Base-by-base conservation (phyloP, 345 rosid genomes). In the Gossypium mustelinum region DNA sequence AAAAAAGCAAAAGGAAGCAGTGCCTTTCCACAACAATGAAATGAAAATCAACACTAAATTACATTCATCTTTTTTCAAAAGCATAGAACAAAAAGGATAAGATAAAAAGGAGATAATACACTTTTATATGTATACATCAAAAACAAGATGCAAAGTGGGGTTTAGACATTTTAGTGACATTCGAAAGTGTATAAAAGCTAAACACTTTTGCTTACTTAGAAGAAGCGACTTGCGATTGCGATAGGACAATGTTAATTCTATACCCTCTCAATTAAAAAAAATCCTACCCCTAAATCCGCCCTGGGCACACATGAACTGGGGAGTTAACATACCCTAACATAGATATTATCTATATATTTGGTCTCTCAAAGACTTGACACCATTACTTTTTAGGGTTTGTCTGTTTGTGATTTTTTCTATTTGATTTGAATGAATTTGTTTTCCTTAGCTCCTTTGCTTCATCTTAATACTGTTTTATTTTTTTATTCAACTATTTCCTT, bases 281-380 rank as follows among this genome's bases (percentile, higher is more conserved):
- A 0, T 0, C 6, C 39, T 4, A 29, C 39, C 39, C 39, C 41
- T 34, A 34, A 1, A 34, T 34, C 7, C 41, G 7, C 41, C 41
- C 41, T 5, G 76, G 88, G 84, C 52, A 12, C 80, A 45, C 4
- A 13, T 20, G 52, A 57, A 77, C 59, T 22, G 75, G 77, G 82
- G 81, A 44, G 65, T 75, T 79, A 79, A 70, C 72, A 56, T 76
- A 65, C 25, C 77, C 74, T 78, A 82, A 80, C 71, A 20, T 65
- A 68, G 29, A 85, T 79, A 72, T 78, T 47, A 66, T 79, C 79
- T 79, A 72, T 57, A 39, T 68, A 61, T 73, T 62, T 72, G 84
- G 87, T 87, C 89, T 80, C 86, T 61, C 82, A 83, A 87, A 81
- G 84, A 58, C 57, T 60, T 81, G 84, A 81, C 91, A 85, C 70